Conservation (phyloP, 768 basidiomycete genomes). For the Ramaria sp. region DNA sequence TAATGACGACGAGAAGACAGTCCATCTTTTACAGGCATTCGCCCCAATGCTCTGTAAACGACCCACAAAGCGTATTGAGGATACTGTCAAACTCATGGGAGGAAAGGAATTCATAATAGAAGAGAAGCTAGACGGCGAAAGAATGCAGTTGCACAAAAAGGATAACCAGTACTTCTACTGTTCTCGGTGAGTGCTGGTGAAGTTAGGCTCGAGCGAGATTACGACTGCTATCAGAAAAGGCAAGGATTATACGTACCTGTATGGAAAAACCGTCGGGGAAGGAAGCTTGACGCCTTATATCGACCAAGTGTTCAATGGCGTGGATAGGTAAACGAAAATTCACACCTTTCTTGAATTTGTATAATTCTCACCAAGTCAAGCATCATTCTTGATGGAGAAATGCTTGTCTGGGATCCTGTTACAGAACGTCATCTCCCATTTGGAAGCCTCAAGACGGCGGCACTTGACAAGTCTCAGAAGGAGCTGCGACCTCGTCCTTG, state of each 20-base stretch:
- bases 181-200: conserved; percentile 48
- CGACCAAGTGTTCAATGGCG: conserved; percentile 62
- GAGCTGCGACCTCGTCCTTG: conserved; percentile 78
- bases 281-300: conserved; percentile 89
- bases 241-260: conserved; percentile 84
- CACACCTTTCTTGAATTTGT: background rate
- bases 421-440: conserved; percentile 85
- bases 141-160: conserved; percentile 91
- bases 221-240: conserved; percentile 49
- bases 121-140: conserved; percentile 95
- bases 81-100: conserved; percentile 78
- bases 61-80: conserved; percentile 68
- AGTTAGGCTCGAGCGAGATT: conserved; percentile 2
- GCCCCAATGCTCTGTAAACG: conserved; percentile 94
- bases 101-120: conserved; percentile 78
- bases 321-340: conserved; percentile 52
- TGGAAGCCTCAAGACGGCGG: conserved; percentile 88
- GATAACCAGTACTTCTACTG: conserved; percentile 89
- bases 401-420: conserved; percentile 96
- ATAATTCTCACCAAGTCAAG: conserved; percentile 27
- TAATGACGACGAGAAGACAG: conserved; percentile 66
- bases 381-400: conserved; percentile 93
- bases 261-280: conserved; percentile 70
- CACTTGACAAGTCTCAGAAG: conserved; percentile 62
- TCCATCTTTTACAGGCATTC: conserved; percentile 78